Evolutionary conservation across 2,329 filamentous ascomycete species (phyloP).

Genomic region (Cryphonectria carpinicola): DNA sequence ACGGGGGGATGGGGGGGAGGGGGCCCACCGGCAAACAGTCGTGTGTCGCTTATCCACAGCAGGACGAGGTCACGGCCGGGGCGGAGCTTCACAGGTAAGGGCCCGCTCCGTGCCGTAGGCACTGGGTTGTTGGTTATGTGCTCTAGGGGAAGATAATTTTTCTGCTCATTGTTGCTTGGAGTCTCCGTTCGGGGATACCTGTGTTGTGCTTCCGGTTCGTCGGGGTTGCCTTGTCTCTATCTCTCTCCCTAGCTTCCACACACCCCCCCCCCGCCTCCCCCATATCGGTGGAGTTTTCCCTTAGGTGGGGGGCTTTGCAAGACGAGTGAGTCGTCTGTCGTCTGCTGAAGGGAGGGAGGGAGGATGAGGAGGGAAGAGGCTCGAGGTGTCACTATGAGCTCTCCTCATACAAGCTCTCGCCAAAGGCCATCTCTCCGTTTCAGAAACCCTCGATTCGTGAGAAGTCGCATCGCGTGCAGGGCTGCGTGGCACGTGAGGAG

Average conservation of each 20-base stretch:
- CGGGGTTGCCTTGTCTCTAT: too few species aligned
- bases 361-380: background rate
- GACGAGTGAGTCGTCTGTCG: too few species aligned
- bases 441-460: background rate
- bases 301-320: background rate
- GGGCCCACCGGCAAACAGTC: background rate
- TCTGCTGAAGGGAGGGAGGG: too few species aligned
- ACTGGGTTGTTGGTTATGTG: background rate
- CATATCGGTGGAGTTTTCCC: too few species aligned
- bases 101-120: constrained; percentile 2
- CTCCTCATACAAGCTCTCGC: background rate
- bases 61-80: background rate
- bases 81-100: background rate
- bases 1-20: background rate
- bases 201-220: background rate
- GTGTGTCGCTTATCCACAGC: background rate
- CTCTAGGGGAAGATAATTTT: background rate
- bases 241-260: too few species aligned
- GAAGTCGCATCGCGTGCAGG: background rate
- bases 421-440: background rate
- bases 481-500: background rate
- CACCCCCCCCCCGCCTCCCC: too few species aligned
- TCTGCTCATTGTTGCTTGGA: background rate
- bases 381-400: background rate
- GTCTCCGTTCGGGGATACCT: background rate